Evolutionary conservation across 805 yeast genomes (phyloP).

Genomic region (Candida wancherniae): DNA sequence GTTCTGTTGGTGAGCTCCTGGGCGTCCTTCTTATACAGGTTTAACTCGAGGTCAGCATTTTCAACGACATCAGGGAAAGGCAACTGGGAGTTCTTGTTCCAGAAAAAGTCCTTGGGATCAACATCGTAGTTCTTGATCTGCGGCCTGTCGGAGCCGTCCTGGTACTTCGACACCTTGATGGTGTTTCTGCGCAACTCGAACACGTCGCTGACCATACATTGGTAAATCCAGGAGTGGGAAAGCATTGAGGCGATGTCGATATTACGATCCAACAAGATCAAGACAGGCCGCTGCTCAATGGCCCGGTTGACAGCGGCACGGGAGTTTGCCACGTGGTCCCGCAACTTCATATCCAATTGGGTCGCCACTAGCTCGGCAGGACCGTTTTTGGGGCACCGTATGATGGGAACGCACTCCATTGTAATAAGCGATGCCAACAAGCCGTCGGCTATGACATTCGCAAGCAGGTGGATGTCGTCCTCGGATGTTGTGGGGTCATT

Average conservation of each 20-base stretch:
- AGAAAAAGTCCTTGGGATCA: slow-evolving; percentile 90
- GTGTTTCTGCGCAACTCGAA: slow-evolving; percentile 80
- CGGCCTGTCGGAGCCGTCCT: slow-evolving; percentile 25
- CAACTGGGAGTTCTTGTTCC: slow-evolving; percentile 75
- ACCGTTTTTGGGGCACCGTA: slow-evolving; percentile 87
- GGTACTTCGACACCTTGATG: slow-evolving; percentile 49
- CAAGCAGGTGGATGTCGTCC: slow-evolving; percentile 61
- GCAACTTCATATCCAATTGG: slow-evolving; percentile 72
- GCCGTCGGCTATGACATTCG: slow-evolving; percentile 73
- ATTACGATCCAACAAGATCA: slow-evolving; percentile 81
- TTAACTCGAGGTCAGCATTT: slow-evolving; percentile 80
- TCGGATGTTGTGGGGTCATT: slow-evolving; percentile 72
- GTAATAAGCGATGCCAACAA: slow-evolving; percentile 76
- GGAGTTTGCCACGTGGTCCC: slow-evolving; percentile 80
- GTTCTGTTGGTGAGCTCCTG: slow-evolving; percentile 77
- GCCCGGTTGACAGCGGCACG: slow-evolving; percentile 25
- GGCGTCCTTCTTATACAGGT: slow-evolving; percentile 80
- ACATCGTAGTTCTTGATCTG: slow-evolving; percentile 67
- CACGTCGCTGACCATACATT: slow-evolving; percentile 92
- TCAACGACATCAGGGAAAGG: slow-evolving; percentile 99
- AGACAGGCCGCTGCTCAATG: slow-evolving; percentile 59
- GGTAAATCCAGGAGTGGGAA: slow-evolving; percentile 96
- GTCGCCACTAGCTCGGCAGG: slow-evolving; percentile 94
- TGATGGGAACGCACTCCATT: slow-evolving; percentile 75
- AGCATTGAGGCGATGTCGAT: slow-evolving; percentile 91